Evolutionary conservation across 2,329 filamentous ascomycete genomes (phyloP), one percentile per base, ranked within the genome.

Genomic region (Epichloe typhina): DNA sequence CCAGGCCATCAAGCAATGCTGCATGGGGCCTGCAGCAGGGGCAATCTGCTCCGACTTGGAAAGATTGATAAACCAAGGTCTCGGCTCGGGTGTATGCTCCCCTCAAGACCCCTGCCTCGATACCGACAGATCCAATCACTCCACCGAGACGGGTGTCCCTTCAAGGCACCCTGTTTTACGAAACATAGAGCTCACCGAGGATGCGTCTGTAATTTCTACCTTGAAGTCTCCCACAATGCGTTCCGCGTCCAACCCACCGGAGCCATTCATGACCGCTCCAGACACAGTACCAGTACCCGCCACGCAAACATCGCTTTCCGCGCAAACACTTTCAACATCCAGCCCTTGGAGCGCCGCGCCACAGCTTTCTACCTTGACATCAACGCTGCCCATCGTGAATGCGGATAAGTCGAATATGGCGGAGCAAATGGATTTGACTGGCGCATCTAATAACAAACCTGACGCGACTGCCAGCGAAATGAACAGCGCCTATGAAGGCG

Each of bases 401-500:
- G 33, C 35, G 5, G 43, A 45, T 44, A 5, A 31, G 13, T n/a
- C 47, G n/a, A n/a, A 49, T 38, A 11, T 47, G 54, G 4, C 54
- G 17, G 59, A 61, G 12, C 54, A 56, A 9, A 53, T 50, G 21
- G 36, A 56, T 5, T 44, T 54, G 5, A 52, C 53, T 2, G 19
- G 43, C 2, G 56, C 61, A 11, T 37, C 55, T 7, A 53, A 55
- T 15, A 52, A 56, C 36, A 51, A 68, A 8, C 47, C 68, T 3
- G 64, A 66, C 31, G 64, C 66, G 19, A 64, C 66, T 1, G 59
- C 70, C 3, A 39, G 37, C 38, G 71, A 74, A 52, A 65, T 73
- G n/a, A 74, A 74, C 46, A 75, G 73, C 39, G 72, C 72, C 0
- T 75, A 74, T 45, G 72, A 75, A 50, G 72, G 72, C 2, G 70